Conservation (phyloP, 495 filamentous ascomycete genomes). For the Penicillium robsamsonii region DNA sequence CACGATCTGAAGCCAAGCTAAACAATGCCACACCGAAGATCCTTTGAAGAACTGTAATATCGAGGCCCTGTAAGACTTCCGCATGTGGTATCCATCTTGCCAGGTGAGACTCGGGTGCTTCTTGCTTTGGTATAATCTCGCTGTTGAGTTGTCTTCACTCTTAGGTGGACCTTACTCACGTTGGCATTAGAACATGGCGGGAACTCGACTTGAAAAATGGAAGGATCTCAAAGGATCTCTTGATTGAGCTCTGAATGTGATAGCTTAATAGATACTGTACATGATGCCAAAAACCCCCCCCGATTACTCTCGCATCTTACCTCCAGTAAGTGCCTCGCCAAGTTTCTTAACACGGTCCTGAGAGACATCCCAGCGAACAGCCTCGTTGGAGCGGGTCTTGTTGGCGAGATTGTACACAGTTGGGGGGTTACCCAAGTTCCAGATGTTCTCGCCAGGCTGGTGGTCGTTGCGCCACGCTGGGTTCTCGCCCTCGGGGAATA, state of each 20-base stretch:
- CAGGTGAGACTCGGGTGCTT: neutral
- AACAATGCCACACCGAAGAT: neutral
- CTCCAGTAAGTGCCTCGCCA: constrained; percentile 66
- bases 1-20: neutral
- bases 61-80: neutral
- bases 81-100: neutral
- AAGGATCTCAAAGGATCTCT: neutral
- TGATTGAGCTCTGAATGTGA: constrained; percentile 17
- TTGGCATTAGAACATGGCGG: neutral
- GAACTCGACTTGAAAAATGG: neutral
- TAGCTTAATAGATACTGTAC: constrained; percentile 31
- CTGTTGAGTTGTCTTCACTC: too few relatives aligned
- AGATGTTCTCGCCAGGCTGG: constrained; percentile 50
- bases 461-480: constrained; percentile 47
- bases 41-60: neutral
- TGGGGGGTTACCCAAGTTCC: constrained; percentile 55
- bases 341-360: constrained; percentile 61
- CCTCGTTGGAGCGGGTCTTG: constrained; percentile 28
- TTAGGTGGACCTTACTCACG: neutral
- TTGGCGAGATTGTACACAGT: constrained; percentile 45
- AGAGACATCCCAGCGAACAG: constrained; percentile 42
- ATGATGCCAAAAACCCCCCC: constrained; percentile 15
- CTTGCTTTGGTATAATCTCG: too few relatives aligned
- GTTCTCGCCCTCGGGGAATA: constrained; percentile 54
- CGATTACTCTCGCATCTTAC: constrained; percentile 52